Base-by-base conservation (phyloP, 2,329 filamentous ascomycete genomes). In the Cladosporium sp. region DNA sequence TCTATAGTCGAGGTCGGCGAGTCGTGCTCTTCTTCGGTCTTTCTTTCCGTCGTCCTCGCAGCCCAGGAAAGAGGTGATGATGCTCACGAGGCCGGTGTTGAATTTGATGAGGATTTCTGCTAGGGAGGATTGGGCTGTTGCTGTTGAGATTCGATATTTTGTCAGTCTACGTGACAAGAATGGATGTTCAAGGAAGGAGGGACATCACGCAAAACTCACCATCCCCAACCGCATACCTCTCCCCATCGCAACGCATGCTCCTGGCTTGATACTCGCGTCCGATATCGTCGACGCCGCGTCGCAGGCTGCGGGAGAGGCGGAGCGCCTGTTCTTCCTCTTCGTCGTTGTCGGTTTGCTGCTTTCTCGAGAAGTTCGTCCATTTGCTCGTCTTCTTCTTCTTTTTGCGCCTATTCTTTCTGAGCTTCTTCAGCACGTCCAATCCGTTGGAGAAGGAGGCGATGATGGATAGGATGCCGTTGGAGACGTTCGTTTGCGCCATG, bases 41-140 rank as follows among this genome's bases (percentile, higher is more conserved):
- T 57, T 37, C 3, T 51, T 36, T 22, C 58, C 56, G 34, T 59
- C 55, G 11, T 64, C 57, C 49, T 69, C 66, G 51, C 65, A 62
- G 20, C 66, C 61, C 32, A 75, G 56, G 50, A 75, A 75, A 2
- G 70, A 60, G 17, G 70, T 63, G 47, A 76, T 74, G 56, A 76
- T 74, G 50, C 61, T 59, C 7, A 76, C 71, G 4, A 76, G 68
- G 34, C 73, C 72, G 15, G 71, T 72, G 54, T 76, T 76, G 22
- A 76, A 61, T 54, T 67, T 73, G 51, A 75, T 66, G 19, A 76
- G 56, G 15, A 72, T 71, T 53, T 71, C 70, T 9, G 71, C 69
- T 17, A 76, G 70, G n/a, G 68, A 70, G 3, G 68, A 68, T 52
- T 74, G 72, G 13, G 73, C 73, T 48, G 70, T 70, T 40, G 69